These are phyloP conservation scores for Asclepias syriaca DNA, from an alignment of 257 asterid species.

Conservation along the genomic window DNA sequence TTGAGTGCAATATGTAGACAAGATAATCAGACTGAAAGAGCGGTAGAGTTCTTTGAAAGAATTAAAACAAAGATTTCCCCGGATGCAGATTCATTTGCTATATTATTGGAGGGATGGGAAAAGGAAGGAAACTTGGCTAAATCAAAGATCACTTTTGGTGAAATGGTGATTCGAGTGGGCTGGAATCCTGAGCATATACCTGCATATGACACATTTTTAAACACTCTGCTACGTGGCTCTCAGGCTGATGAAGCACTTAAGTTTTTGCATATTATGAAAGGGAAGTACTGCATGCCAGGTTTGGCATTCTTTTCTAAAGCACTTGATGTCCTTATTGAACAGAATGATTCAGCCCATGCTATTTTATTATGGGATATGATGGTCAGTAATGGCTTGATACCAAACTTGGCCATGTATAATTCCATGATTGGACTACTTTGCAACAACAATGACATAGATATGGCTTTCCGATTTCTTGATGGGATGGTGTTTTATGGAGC, in stretches of 20 bases:
- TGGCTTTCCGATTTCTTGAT: conserved; percentile 57
- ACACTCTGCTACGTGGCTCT: conserved; percentile 49
- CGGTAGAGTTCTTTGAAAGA: conserved; percentile 51
- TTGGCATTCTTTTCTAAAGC: conserved; percentile 64
- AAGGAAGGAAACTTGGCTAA: conserved; percentile 58
- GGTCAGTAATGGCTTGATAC: conserved; percentile 47
- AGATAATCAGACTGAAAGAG: conserved; percentile 43
- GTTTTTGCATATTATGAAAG: conserved; percentile 64
- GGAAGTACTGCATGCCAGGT: conserved; percentile 68
- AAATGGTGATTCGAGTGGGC: conserved; percentile 68
- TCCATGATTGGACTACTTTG: conserved; percentile 51
- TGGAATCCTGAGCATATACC: conserved; percentile 56
- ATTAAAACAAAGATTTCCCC: conserved; percentile 45
- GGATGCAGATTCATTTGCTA: conserved; percentile 65
- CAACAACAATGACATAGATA: conserved; percentile 39
- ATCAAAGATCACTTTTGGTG: conserved; percentile 61
- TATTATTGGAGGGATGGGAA: conserved; percentile 74
- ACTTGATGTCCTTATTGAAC: conserved; percentile 47
- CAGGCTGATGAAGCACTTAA: conserved; percentile 56
- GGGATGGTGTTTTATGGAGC: conserved; percentile 65
- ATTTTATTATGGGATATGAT: conserved; percentile 56
- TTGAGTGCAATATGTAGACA: conserved; percentile 77
- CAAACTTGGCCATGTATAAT: conserved; percentile 54
- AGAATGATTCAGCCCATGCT: conserved; percentile 51
- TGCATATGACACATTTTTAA: conserved; percentile 63